Evolutionary conservation across 768 basidiomycete species (phyloP).

Genomic region (Sarcodon aspratus): DNA sequence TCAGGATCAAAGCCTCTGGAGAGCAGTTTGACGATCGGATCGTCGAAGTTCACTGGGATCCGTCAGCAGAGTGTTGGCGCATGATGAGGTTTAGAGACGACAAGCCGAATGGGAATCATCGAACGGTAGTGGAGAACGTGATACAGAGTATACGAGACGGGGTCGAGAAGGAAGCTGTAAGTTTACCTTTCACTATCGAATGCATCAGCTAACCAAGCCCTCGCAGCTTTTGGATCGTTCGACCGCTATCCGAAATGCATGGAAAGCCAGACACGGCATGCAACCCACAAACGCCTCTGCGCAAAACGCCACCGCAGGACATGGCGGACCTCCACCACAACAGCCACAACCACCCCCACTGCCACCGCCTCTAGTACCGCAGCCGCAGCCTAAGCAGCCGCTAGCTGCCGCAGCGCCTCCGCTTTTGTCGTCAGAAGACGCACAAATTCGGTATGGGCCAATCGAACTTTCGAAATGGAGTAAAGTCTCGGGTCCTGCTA

Average conservation of each 20-base stretch:
- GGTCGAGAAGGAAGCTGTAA: conserved; percentile 77
- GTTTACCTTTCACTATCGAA: conserved; percentile 3
- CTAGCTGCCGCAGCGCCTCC: conserved; percentile 5
- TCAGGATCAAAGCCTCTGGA: conserved; percentile 70
- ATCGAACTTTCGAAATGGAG: conserved; percentile 57
- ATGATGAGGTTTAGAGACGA: conserved; percentile 93
- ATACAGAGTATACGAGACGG: conserved; percentile 89
- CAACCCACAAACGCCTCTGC: background rate
- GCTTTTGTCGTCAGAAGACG: conserved; percentile 12
- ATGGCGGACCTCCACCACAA: conserved; percentile 2
- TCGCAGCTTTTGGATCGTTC: conserved; percentile 57
- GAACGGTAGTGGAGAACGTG: conserved; percentile 75
- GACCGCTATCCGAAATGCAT: conserved; percentile 52
- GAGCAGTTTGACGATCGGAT: conserved; percentile 92
- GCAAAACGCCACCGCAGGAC: conserved; percentile 13
- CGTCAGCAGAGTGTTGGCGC: conserved; percentile 54
- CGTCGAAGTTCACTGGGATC: conserved; percentile 90
- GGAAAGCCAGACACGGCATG: conserved; percentile 49
- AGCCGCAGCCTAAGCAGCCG: conserved; percentile 3
- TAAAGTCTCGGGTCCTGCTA: conserved; percentile 56
- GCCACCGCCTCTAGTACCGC: conserved; percentile 10
- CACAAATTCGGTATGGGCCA: conserved; percentile 51
- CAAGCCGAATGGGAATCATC: conserved; percentile 88
- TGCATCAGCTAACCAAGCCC: conserved; percentile 8
- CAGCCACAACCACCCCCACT: conserved; percentile 9